A percentile compares a stretch with the other conserved stretches of the same genome.
phyloP scores from a whole-genome alignment of 371 early-diverging fungal species.

The Mucor ambiguus region DNA sequence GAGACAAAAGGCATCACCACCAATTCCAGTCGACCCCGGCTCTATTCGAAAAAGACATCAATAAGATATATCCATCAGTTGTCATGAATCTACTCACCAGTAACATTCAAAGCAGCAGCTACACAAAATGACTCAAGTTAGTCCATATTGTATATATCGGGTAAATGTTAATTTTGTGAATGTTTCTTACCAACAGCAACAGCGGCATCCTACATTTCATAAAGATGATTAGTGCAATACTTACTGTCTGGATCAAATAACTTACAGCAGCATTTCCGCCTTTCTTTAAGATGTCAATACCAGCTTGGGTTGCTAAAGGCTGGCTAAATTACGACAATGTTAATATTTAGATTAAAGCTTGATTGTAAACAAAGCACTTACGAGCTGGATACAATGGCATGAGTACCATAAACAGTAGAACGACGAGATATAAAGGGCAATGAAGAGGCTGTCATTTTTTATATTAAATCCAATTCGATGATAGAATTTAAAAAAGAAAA shows the following conservation, averaged over 20 bases:
- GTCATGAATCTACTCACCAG: constrained; percentile 40
- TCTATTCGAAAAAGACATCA: constrained; percentile 40
- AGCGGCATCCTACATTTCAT: constrained; percentile 72
- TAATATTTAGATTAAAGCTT: neutral
- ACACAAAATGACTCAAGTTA: neutral
- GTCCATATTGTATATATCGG: neutral
- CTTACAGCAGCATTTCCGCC: constrained; percentile 92
- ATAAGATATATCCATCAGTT: neutral
- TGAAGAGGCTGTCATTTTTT: neutral
- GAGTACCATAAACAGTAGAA: constrained; percentile 47
- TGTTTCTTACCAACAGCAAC: constrained; percentile 58
- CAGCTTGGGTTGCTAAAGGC: constrained; percentile 81
- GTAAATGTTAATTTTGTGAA: neutral
- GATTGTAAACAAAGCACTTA: constrained; percentile 16
- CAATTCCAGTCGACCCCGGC: constrained; percentile 88
- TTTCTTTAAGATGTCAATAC: constrained; percentile 70
- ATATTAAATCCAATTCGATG: neutral
- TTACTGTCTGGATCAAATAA: neutral
- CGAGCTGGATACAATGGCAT: constrained; percentile 53
- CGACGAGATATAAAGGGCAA: constrained; percentile 54
- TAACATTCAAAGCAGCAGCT: constrained; percentile 70
- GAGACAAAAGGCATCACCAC: constrained; percentile 91
- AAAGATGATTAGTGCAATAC: neutral
- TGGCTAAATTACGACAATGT: constrained; percentile 51
- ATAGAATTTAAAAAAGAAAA: neutral